phyloP scores from a whole-genome alignment of 1,139 yeast genomes.

The Debaryomyces coudertii region DNA sequence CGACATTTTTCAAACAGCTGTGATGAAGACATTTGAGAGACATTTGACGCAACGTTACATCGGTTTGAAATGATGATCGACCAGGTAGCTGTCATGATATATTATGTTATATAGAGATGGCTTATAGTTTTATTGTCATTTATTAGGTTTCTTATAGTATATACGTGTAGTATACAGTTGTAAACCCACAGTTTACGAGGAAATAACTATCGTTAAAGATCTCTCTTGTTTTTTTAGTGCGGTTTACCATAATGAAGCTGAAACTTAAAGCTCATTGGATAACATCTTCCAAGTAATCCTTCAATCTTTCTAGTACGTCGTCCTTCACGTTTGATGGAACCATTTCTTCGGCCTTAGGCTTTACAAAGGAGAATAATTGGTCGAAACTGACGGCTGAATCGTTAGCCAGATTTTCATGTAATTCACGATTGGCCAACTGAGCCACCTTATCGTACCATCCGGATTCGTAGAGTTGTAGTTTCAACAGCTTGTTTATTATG shows the following conservation, averaged over 20 bases:
- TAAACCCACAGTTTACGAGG: not conserved
- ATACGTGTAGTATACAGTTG: not conserved
- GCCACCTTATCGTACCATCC: constrained; percentile 88
- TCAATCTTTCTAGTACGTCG: constrained; percentile 61
- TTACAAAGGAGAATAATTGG: constrained; percentile 54
- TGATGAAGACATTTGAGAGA: not conserved
- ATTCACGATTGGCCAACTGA: constrained; percentile 51
- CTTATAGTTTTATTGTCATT: not conserved
- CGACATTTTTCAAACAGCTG: constrained; percentile 15
- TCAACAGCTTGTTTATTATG: constrained; percentile 60
- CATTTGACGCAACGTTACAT: not conserved
- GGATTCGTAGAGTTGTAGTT: constrained; percentile 65
- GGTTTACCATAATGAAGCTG: not conserved
- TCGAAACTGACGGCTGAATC: constrained; percentile 53
- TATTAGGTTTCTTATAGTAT: not conserved
- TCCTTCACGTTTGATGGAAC: constrained; percentile 69
- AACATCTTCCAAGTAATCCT: constrained; percentile 61
- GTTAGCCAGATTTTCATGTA: constrained; percentile 34
- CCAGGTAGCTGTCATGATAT: not conserved
- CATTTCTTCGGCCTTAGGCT: constrained; percentile 67
- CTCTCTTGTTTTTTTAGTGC: not conserved
- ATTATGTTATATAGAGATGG: not conserved
- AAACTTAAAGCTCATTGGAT: constrained; percentile 28
- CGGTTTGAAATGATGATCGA: not conserved
- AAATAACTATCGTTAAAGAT: not conserved